Conservation (phyloP, 768 basidiomycete species). For the Lentinus brumalis region DNA sequence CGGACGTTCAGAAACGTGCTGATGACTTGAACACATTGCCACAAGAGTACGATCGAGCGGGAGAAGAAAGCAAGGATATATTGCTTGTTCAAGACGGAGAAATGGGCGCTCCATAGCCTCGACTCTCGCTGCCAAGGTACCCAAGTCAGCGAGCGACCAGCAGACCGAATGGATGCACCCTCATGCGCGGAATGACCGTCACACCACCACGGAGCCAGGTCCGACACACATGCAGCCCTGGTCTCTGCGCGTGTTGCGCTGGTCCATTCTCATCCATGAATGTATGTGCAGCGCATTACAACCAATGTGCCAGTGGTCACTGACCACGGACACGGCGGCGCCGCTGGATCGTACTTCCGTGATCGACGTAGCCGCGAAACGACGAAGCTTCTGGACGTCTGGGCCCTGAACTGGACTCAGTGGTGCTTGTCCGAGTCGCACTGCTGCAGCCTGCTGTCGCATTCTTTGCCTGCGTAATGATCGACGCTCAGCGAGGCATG, state of each 20-base stretch:
- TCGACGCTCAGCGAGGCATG: not conserved
- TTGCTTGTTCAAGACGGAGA: not conserved
- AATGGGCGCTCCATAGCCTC: not conserved
- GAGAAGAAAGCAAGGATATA: not conserved
- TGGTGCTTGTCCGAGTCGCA: not conserved
- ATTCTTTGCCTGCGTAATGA: not conserved
- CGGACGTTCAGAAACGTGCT: too few species aligned
- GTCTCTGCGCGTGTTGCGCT: not conserved
- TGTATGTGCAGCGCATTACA: not conserved
- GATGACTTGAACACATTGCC: too few species aligned
- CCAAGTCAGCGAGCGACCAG: not conserved
- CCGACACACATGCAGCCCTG: not conserved
- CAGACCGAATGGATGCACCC: not conserved
- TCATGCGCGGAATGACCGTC: not conserved
- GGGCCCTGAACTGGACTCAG: not conserved
- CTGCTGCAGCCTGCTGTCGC: not conserved
- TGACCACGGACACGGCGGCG: not conserved
- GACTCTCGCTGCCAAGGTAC: not conserved
- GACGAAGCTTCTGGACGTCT: not conserved
- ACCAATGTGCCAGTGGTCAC: not conserved
- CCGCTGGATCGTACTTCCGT: not conserved
- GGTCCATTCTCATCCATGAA: not conserved
- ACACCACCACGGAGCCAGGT: not conserved
- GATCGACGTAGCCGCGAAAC: conserved; percentile 1
- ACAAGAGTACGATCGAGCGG: too few species aligned